Evolutionary conservation across 805 yeast species (phyloP).

Genomic region (Candida broadrunensis): DNA sequence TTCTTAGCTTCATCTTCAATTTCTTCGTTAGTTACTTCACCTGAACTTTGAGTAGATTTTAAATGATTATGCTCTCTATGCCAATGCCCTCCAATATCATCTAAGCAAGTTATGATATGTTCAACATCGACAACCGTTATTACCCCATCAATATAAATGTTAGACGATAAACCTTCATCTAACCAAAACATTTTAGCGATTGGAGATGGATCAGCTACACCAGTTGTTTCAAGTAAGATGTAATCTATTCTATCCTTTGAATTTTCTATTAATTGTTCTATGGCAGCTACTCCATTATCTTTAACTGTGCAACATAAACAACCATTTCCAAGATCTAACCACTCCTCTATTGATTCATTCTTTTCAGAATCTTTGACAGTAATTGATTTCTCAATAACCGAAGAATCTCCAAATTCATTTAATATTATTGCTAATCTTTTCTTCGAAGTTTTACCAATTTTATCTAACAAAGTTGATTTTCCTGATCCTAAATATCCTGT

Average conservation of each 20-base stretch:
- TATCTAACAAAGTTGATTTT: slow-evolving; percentile 79
- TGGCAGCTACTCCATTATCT: slow-evolving; percentile 92
- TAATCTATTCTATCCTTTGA: slow-evolving; percentile 78
- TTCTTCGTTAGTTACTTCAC: slow-evolving; percentile 20
- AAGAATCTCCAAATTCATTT: slow-evolving; percentile 89
- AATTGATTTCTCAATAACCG: slow-evolving; percentile 83
- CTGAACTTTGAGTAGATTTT: slow-evolving; percentile 15
- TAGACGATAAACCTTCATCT: slow-evolving; percentile 82
- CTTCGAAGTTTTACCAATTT: slow-evolving; percentile 66
- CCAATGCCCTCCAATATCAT: slow-evolving; percentile 73
- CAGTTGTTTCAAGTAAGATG: slow-evolving; percentile 91
- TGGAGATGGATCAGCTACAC: slow-evolving; percentile 97
- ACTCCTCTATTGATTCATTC: slow-evolving; percentile 66
- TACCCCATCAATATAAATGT: slow-evolving; percentile 87
- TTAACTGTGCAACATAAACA: slow-evolving; percentile 96
- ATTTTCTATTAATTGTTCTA: slow-evolving; percentile 77
- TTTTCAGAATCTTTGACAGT: slow-evolving; percentile 58
- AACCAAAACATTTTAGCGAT: slow-evolving; percentile 97
- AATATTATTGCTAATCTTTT: slow-evolving; percentile 83
- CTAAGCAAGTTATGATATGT: slow-evolving; percentile 62
- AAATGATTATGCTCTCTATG: slow-evolving; percentile 42
- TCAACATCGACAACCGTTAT: slow-evolving; percentile 80
- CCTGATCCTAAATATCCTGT: slow-evolving; percentile 97
- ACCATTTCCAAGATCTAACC: slow-evolving; percentile 96
- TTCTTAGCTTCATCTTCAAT: slow-evolving; percentile 28